Percentiles rank a stretch among this genome's conserved stretches.
Evolutionary conservation across 116 monocot species (phyloP).

Genomic region (Papilionanthe hybrid): DNA sequence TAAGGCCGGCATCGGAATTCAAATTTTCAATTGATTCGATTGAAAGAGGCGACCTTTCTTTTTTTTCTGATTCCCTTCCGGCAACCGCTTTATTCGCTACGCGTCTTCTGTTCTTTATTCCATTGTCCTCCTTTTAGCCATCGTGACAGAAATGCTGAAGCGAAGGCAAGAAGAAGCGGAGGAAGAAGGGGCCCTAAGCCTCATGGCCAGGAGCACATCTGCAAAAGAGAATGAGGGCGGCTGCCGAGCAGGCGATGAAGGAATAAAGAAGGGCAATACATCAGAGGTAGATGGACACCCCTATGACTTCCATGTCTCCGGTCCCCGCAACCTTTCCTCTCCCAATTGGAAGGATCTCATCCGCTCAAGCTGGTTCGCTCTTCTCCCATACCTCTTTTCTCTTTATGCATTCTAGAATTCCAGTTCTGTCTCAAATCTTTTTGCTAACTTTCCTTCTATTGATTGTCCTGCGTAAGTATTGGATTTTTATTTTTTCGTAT

Average conservation of each 20-base stretch:
- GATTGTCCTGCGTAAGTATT: not conserved
- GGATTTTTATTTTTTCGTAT: not conserved
- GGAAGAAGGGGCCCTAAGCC: not conserved
- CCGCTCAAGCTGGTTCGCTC: constrained; percentile 60
- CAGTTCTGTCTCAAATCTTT: not conserved
- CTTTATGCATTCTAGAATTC: not conserved
- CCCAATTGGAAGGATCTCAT: constrained; percentile 86
- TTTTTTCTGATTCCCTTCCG: not conserved
- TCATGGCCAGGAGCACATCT: constrained; percentile 6
- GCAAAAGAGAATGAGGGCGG: not conserved
- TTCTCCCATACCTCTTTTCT: not conserved
- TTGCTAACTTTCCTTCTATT: not conserved
- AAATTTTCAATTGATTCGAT: not conserved
- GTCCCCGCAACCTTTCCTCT: constrained; percentile 72
- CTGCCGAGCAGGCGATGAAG: not conserved
- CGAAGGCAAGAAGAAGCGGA: not conserved
- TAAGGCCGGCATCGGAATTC: not conserved
- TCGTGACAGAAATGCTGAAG: constrained; percentile 3
- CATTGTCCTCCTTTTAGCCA: not conserved
- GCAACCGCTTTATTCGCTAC: not conserved
- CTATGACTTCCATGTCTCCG: constrained; percentile 70
- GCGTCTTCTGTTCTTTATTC: constrained; percentile 9
- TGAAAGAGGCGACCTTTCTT: not conserved
- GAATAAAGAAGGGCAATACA: not conserved
- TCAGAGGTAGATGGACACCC: constrained; percentile 33